phyloP scores from a whole-genome alignment of 305 asterid species.

The Lippia alba region DNA sequence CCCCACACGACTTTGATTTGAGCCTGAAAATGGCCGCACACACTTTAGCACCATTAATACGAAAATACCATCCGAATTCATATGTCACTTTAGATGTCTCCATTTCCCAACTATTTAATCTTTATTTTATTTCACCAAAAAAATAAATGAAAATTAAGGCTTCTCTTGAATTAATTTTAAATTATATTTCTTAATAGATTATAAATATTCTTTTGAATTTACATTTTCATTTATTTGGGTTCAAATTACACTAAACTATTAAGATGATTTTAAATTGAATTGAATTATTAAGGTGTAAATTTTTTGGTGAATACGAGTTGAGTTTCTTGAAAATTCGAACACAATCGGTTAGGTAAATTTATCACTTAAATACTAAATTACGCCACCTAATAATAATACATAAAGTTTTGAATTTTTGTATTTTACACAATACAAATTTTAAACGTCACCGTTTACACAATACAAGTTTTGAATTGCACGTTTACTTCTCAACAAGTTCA shows the following conservation, averaged over 20 bases:
- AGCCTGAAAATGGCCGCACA: background rate
- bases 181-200: too few relatives aligned
- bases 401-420: background rate
- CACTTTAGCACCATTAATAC: background rate
- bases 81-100: slow-evolving; percentile 2
- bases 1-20: background rate
- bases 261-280: too few relatives aligned
- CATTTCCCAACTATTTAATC: background rate
- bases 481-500: background rate
- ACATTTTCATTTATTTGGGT: background rate
- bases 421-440: background rate
- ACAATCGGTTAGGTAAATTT: too few relatives aligned
- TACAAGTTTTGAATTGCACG: background rate
- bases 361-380: too few relatives aligned
- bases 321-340: too few relatives aligned
- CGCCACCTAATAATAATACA: background rate
- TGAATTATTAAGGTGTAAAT: too few relatives aligned
- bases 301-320: too few relatives aligned
- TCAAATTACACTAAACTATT: too few relatives aligned
- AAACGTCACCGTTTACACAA: background rate
- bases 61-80: background rate
- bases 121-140: too few relatives aligned
- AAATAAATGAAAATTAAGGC: too few relatives aligned
- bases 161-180: too few relatives aligned
- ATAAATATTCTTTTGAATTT: too few relatives aligned